Percentiles rank a stretch among this genome's conserved stretches.
Evolutionary conservation across 148 eudicot species (phyloP).

Genomic region (Silene latifolia): DNA sequence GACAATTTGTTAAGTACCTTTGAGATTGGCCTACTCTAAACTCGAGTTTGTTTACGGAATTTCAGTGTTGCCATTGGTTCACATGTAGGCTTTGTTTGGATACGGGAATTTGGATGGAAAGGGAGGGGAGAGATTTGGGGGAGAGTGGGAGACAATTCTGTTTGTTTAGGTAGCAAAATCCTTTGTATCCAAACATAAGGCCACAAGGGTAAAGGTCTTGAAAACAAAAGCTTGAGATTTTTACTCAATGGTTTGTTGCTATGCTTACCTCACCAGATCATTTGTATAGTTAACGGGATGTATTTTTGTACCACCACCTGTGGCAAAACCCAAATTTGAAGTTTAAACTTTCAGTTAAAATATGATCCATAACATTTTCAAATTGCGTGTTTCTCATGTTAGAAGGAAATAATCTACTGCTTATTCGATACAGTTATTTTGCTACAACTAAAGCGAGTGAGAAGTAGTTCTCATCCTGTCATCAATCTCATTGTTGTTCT

Average conservation of each 20-base stretch:
- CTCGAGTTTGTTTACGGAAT: background rate
- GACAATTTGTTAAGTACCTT: background rate
- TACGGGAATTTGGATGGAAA: no score
- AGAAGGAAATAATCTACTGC: background rate
- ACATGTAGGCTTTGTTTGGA: background rate
- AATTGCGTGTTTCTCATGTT: background rate
- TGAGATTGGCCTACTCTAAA: background rate
- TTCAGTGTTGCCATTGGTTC: background rate
- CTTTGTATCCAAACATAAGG: no score
- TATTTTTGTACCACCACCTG: background rate
- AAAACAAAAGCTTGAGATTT: background rate
- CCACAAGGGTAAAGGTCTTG: background rate
- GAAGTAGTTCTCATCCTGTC: background rate
- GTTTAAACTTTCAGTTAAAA: background rate
- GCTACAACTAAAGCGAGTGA: background rate
- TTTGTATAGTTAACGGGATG: background rate
- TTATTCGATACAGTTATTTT: background rate
- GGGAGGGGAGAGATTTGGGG: no score
- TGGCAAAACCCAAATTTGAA: background rate
- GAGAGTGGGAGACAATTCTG: no score
- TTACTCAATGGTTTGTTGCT: background rate
- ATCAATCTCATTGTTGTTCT: background rate
- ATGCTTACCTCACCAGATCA: background rate
- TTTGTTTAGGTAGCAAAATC: no score
- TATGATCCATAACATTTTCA: background rate